phyloP scores from a whole-genome alignment of 2,329 filamentous ascomycete genomes.

The Trichocomaceae sp. region DNA sequence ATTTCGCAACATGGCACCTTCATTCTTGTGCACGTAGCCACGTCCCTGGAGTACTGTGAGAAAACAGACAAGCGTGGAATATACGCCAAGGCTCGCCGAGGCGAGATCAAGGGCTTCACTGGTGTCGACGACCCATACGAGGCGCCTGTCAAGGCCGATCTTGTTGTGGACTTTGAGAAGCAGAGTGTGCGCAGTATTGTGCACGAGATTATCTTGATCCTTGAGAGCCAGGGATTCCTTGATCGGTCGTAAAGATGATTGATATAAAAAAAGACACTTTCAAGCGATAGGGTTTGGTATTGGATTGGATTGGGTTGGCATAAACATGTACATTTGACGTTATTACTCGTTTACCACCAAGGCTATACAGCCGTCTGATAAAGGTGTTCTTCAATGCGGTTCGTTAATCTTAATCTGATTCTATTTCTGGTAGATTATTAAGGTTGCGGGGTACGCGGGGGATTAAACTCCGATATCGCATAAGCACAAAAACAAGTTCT shows the following conservation, averaged over 20 bases:
- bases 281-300: neutral
- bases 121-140: slow-evolving; percentile 98
- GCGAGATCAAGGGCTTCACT: slow-evolving; percentile 97
- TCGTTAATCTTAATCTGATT: neutral
- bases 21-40: slow-evolving; percentile 92
- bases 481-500: too few species aligned
- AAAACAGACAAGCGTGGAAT: slow-evolving; percentile 90
- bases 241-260: slow-evolving; percentile 50
- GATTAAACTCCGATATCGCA: slow-evolving; percentile 5
- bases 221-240: slow-evolving; percentile 83
- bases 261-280: neutral
- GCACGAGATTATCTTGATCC: slow-evolving; percentile 88
- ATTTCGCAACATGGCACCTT: slow-evolving; percentile 81
- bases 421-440: neutral
- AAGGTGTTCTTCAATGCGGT: slow-evolving; percentile 1
- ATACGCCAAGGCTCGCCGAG: slow-evolving; percentile 73
- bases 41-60: slow-evolving; percentile 85
- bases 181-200: slow-evolving; percentile 87
- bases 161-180: slow-evolving; percentile 78
- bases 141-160: slow-evolving; percentile 68
- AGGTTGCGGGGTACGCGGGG: neutral
- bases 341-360: neutral
- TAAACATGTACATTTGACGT: neutral
- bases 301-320: neutral
- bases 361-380: neutral